These are phyloP conservation scores for Cryphonectria carpinicola DNA, from an alignment of 2,329 filamentous ascomycete species.

Conservation along the genomic window DNA sequence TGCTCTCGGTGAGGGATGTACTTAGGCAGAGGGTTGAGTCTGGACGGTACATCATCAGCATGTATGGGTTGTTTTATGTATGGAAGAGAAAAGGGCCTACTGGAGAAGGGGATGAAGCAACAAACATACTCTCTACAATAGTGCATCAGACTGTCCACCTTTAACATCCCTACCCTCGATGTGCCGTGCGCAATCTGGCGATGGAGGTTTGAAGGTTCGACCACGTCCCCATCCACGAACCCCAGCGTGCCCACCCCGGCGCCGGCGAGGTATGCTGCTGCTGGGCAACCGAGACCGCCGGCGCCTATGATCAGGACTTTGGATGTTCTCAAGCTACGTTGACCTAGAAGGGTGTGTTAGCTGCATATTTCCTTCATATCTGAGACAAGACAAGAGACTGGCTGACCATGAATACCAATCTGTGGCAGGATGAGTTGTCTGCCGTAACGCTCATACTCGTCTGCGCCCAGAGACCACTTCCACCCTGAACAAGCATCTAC, in stretches of 20 bases:
- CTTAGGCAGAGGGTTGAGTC: conserved; percentile 72
- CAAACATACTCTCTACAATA: conserved; percentile 59
- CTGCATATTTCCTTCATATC: not conserved
- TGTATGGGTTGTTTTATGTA: not conserved
- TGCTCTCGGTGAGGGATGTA: conserved; percentile 67
- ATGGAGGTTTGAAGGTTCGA: conserved; percentile 90
- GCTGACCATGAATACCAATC: conserved; percentile 77
- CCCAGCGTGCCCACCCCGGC: conserved; percentile 85
- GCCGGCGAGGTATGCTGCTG: conserved; percentile 88
- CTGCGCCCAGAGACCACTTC: conserved; percentile 70
- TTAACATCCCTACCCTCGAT: conserved; percentile 70
- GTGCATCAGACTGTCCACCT: conserved; percentile 76
- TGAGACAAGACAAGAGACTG: conserved; percentile 23
- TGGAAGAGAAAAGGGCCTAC: too few species aligned
- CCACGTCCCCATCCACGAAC: conserved; percentile 83
- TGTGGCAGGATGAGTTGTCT: conserved; percentile 87
- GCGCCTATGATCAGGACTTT: conserved; percentile 82
- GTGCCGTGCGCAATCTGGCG: conserved; percentile 84
- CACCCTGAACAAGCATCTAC: conserved; percentile 31
- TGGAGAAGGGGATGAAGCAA: not conserved
- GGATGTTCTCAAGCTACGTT: conserved; percentile 71
- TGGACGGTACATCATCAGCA: conserved; percentile 39
- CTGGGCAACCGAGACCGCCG: conserved; percentile 89
- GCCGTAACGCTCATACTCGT: conserved; percentile 86
- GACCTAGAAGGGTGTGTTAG: conserved; percentile 57